Evolutionary conservation across 495 filamentous ascomycete species (phyloP).

Genomic region (Bathelium albidoporum): DNA sequence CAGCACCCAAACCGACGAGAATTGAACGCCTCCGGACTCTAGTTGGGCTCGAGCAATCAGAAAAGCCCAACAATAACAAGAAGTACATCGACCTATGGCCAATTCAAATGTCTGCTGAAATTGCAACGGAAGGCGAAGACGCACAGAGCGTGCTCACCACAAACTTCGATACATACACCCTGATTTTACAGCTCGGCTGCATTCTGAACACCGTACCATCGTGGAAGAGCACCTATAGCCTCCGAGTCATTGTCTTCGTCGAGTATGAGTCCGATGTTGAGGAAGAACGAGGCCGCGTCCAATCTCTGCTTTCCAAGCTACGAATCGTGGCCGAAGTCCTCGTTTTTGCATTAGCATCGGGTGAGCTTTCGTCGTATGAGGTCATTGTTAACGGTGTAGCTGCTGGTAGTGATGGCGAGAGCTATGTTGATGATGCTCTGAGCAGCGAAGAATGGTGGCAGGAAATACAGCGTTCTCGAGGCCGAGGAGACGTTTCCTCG

Average conservation of each 20-base stretch:
- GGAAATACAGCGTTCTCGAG: conserved; percentile 54
- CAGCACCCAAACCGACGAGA: conserved; percentile 28
- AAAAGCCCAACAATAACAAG: conserved; percentile 48
- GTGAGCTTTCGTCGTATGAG: conserved; percentile 62
- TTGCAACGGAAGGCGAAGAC: conserved; percentile 45
- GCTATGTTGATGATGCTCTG: conserved; percentile 48
- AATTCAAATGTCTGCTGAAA: conserved; percentile 73
- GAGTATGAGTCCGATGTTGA: conserved; percentile 80
- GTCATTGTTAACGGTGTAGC: conserved; percentile 60
- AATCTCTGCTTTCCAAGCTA: conserved; percentile 65
- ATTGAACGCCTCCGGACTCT: conserved; percentile 10
- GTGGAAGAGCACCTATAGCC: conserved; percentile 66
- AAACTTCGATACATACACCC: conserved; percentile 85
- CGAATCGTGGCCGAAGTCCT: conserved; percentile 69
- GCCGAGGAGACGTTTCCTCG: conserved; percentile 28
- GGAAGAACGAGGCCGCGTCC: conserved; percentile 65
- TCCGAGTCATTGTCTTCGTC: conserved; percentile 76
- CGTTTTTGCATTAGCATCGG: conserved; percentile 74
- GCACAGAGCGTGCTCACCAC: conserved; percentile 67
- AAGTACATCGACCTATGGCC: conserved; percentile 85
- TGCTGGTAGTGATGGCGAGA: conserved; percentile 35
- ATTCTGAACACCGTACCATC: conserved; percentile 74
- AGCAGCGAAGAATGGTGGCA: conserved; percentile 75
- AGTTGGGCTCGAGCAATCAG: conserved; percentile 20
- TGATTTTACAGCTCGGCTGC: conserved; percentile 77